Evolutionary conservation across 768 basidiomycete species (phyloP).

Genomic region (Trametes sanguinea): DNA sequence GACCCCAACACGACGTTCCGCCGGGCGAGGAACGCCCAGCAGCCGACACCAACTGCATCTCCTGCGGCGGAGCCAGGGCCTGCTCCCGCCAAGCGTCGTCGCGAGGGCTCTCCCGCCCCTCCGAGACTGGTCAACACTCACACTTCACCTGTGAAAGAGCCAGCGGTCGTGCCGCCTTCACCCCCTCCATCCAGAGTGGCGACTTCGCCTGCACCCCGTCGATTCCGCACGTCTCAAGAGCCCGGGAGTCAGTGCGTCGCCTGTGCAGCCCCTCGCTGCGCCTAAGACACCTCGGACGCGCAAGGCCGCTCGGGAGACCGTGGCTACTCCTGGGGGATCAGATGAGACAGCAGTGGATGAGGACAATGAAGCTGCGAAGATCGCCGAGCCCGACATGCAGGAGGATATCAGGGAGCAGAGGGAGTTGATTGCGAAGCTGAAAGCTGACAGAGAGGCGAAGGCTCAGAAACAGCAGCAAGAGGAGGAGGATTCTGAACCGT

Average conservation of each 20-base stretch:
- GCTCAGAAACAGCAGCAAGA: conserved; percentile 26
- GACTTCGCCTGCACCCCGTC: conserved; percentile 37
- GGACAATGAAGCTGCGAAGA: conserved; percentile 42
- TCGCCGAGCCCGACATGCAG: conserved; percentile 62
- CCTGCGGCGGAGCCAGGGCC: conserved; percentile 36
- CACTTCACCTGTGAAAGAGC: conserved; percentile 15
- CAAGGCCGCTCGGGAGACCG: conserved; percentile 39
- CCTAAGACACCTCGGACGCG: conserved; percentile 37
- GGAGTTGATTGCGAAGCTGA: conserved; percentile 72
- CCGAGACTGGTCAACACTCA: conserved; percentile 18
- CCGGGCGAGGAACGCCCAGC: conserved; percentile 54
- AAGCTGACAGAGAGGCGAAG: conserved; percentile 56
- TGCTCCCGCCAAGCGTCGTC: conserved; percentile 63
- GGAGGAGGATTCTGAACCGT: conserved; percentile 33
- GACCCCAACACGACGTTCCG: conserved; percentile 81
- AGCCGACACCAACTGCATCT: conserved; percentile 35
- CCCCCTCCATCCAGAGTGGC: conserved; percentile 24
- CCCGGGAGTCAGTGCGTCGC: conserved; percentile 40
- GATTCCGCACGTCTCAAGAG: conserved; percentile 47
- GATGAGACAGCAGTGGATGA: conserved; percentile 71
- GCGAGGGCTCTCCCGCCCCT: conserved; percentile 53
- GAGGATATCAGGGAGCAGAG: conserved; percentile 78
- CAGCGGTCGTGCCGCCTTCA: conserved; percentile 32
- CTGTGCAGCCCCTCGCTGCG: conserved; percentile 40
- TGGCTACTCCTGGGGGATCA: conserved; percentile 51